A percentile compares a stretch with the other conserved stretches of the same genome.
Conservation (phyloP, 2,329 filamentous ascomycete genomes). For the Dactylella cylindrospora region DNA sequence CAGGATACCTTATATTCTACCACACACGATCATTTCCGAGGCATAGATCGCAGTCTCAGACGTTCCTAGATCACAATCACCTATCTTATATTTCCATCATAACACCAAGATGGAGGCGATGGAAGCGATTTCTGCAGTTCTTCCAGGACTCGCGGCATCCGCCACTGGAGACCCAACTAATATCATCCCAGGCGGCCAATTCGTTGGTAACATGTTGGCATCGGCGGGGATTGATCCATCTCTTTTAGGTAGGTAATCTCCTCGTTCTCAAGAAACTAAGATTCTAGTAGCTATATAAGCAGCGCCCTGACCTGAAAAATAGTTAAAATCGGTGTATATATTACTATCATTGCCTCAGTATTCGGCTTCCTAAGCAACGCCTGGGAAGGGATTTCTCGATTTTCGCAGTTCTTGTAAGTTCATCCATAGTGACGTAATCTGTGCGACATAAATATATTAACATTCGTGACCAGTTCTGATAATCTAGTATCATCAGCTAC, state of each 20-base stretch:
- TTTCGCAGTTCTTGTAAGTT: slow-evolving; percentile 37
- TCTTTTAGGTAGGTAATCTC: slow-evolving; percentile 10
- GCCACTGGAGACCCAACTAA: slow-evolving; percentile 22
- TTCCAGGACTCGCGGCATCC: slow-evolving; percentile 27
- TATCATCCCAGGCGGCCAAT: slow-evolving; percentile 26
- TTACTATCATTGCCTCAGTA: slow-evolving; percentile 37
- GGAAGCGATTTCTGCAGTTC: slow-evolving; percentile 33
- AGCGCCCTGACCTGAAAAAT: neutral
- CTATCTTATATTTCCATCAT: too few relatives aligned
- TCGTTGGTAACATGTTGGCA: slow-evolving; percentile 26
- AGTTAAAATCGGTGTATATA: slow-evolving; percentile 40
- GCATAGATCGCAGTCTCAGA: too few relatives aligned
- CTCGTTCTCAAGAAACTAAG: neutral
- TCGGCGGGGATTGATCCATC: slow-evolving; percentile 27
- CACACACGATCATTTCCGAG: too few relatives aligned
- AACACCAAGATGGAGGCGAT: too few relatives aligned
- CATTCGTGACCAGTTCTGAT: slow-evolving; percentile 40
- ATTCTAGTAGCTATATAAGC: neutral
- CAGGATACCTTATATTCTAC: too few relatives aligned
- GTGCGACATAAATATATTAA: neutral
- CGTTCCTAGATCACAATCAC: too few relatives aligned
- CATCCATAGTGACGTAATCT: neutral
- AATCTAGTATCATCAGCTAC: slow-evolving; percentile 49
- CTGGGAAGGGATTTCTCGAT: slow-evolving; percentile 39
- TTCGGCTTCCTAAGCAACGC: slow-evolving; percentile 40